Conservation (phyloP, 1,284 basidiomycete species). For the Meira nashicola region DNA sequence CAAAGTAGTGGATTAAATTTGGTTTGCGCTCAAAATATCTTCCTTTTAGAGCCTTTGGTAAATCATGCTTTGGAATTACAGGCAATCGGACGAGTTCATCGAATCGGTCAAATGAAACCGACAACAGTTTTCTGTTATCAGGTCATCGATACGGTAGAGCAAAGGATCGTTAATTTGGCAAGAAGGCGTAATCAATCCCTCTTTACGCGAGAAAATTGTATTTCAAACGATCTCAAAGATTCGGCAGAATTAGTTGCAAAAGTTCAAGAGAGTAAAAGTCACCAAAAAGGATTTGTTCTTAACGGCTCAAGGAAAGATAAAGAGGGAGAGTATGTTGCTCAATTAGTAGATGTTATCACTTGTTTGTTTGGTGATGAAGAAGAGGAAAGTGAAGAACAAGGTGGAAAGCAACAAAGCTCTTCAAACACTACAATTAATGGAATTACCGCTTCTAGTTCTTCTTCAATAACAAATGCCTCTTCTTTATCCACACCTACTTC, state of each 20-base stretch:
- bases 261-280: neutral
- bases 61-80: conserved; percentile 45
- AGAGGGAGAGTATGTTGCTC: conserved; percentile 9
- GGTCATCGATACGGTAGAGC: conserved; percentile 44
- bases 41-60: conserved; percentile 46
- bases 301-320: neutral
- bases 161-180: conserved; percentile 14
- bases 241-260: conserved; percentile 12
- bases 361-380: conserved; percentile 5
- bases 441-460: neutral
- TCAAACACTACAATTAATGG: too few relatives aligned
- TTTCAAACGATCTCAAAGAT: conserved; percentile 20
- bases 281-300: neutral
- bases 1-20: conserved; percentile 47
- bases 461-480: neutral
- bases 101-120: conserved; percentile 44
- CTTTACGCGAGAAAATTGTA: conserved; percentile 14
- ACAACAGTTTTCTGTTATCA: conserved; percentile 42
- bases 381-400: neutral
- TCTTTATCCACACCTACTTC: neutral
- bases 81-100: conserved; percentile 44
- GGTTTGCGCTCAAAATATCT: conserved; percentile 36
- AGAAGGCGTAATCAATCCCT: conserved; percentile 8
- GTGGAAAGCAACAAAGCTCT: neutral
- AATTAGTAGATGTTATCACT: neutral